Base-by-base conservation (phyloP, 2,329 filamentous ascomycete species). In the Knufia fluminis region DNA sequence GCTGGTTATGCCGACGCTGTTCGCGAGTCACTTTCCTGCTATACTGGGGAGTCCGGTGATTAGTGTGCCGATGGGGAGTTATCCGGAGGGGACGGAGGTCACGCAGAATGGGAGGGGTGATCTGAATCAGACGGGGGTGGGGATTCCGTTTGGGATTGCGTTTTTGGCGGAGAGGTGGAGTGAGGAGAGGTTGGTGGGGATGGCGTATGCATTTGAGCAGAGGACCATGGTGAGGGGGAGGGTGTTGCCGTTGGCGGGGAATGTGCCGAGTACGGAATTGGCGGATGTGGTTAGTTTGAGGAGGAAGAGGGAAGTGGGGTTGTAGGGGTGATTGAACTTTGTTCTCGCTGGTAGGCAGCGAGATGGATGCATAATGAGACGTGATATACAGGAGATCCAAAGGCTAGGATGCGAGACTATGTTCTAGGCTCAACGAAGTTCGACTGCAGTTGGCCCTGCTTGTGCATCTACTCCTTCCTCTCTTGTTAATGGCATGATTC, bases 151-250 rank as follows among this genome's bases (percentile, higher is more conserved):
- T 58, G 83, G 83, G 0, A 64, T 86, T 9, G 72, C 71, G 6
- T 85, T 86, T 57, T 66, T 84, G 40, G 83, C 81, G 0, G 64
- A 64, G 2, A 72, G 71, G 43, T 86, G 77, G 68, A 76, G 71
- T 31, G 83, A 86, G 62, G 76, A 75, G 57, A 70, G 64, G 24
- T 59, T 87, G 55, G 77, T 86, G 50, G 77, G 76, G 0, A 74
- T 80, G 60, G 83, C 81, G 4, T 85, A 82, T 68, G 81, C 79
- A 3, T 85, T 79, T 64, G 83, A 87, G 68, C 78, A 83, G 66
- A 67, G 71, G 54, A 82, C 74, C 2, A 63, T 66, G 58, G 33
- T 48, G 2, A 39, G 45, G 16, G 14, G 12, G 19, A 57, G 48
- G 10, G 55, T 59, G 9, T 39, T 22, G 20, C 57, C 57, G 9